Evolutionary conservation across 1,284 basidiomycete genomes (phyloP).

Genomic region (Microstroma glucosiphilum): DNA sequence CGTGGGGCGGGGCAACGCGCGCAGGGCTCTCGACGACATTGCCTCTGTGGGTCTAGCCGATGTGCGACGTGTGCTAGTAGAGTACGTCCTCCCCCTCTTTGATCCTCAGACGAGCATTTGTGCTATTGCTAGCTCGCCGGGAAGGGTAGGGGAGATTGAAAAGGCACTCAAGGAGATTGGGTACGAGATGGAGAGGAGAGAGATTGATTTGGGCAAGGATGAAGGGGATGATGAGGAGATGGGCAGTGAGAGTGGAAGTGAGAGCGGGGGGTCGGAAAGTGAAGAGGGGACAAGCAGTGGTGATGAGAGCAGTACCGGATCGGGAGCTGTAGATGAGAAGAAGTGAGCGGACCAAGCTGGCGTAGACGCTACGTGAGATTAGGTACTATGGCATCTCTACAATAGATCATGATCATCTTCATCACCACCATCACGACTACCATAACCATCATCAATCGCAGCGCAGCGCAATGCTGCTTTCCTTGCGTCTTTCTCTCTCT

Average conservation of each 20-base stretch:
- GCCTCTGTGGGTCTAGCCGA: constrained; percentile 70
- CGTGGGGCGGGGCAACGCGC: constrained; percentile 35
- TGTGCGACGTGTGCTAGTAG: constrained; percentile 64
- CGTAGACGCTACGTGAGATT: too few species aligned
- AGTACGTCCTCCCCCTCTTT: constrained; percentile 82
- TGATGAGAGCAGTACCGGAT: neutral
- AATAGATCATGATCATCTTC: too few species aligned
- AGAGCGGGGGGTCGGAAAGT: constrained; percentile 9
- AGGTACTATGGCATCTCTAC: too few species aligned
- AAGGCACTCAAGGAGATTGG: constrained; percentile 64
- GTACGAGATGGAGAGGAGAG: constrained; percentile 69
- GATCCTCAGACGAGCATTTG: constrained; percentile 69
- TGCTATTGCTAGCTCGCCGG: constrained; percentile 73
- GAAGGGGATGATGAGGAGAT: constrained; percentile 15
- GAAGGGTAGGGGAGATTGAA: constrained; percentile 69
- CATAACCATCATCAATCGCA: too few species aligned
- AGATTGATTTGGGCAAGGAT: constrained; percentile 60
- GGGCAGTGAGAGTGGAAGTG: constrained; percentile 13
- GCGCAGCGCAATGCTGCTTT: too few species aligned
- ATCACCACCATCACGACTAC: too few species aligned
- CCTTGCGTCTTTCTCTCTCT: too few species aligned
- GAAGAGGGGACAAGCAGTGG: neutral
- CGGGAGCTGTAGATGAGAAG: too few species aligned
- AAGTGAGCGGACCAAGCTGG: too few species aligned
- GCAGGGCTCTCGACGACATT: constrained; percentile 23